A percentile compares a stretch with the other conserved stretches of the same genome.
Conservation (phyloP, 176 grass and related monocot genomes). For the Urochloa ruziziensis region DNA sequence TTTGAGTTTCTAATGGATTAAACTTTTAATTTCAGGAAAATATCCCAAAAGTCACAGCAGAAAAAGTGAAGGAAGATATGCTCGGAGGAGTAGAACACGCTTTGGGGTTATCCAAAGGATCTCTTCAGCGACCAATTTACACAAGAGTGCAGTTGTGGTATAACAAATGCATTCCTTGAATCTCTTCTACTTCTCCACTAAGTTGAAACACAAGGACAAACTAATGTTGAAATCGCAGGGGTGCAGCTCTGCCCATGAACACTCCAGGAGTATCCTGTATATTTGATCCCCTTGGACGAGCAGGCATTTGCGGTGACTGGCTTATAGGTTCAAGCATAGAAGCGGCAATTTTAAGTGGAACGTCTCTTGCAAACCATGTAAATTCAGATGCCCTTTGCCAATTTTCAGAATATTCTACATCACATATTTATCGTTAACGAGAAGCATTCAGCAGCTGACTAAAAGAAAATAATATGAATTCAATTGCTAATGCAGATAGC, state of each 20-base stretch:
- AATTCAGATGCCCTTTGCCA: neutral
- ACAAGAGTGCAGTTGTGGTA: slow-evolving; percentile 89
- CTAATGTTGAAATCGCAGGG: slow-evolving; percentile 52
- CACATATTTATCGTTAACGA: neutral
- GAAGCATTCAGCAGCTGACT: neutral
- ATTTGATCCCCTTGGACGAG: slow-evolving; percentile 85
- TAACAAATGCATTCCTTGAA: neutral
- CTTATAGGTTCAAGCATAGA: slow-evolving; percentile 84
- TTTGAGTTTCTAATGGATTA: slow-evolving; percentile 9
- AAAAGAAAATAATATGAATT: neutral
- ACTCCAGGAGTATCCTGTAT: slow-evolving; percentile 72
- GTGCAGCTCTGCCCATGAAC: slow-evolving; percentile 82
- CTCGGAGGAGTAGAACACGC: slow-evolving; percentile 80
- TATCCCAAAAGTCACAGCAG: slow-evolving; percentile 73
- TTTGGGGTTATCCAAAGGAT: slow-evolving; percentile 73
- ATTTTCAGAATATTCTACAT: neutral
- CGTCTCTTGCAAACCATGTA: slow-evolving; percentile 82
- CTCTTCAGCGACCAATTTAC: slow-evolving; percentile 78
- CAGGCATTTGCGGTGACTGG: slow-evolving; percentile 99
- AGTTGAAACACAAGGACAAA: neutral
- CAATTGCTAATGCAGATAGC: slow-evolving; percentile 54
- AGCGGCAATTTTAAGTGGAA: slow-evolving; percentile 78
- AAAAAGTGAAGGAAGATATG: slow-evolving; percentile 90
- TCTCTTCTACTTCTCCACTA: slow-evolving; percentile 3
- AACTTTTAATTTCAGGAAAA: slow-evolving; percentile 61